Evolutionary conservation across 768 basidiomycete genomes (phyloP), one percentile per base, ranked within the genome.

Genomic region (Kwoniella dendrophila): DNA sequence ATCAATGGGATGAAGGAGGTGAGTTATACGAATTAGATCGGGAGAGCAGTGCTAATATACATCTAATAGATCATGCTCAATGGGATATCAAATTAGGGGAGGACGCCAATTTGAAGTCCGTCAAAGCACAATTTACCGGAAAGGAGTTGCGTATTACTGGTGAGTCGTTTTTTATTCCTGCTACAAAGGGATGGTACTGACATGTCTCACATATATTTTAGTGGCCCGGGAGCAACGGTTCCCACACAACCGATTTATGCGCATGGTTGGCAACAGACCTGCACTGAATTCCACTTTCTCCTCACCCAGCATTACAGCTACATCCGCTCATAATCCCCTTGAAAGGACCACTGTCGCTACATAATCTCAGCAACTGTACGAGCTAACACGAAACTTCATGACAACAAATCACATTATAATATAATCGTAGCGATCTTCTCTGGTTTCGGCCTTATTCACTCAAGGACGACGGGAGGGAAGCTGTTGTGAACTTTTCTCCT

Each of bases 61-160:
- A 12, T 10, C 18, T 30, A 8, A 1, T 41, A 74, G 73, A 75
- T 27, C 73, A 75, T 40, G 71, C 71, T 26, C 71, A 72, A 56
- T 75, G 73, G 73, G 66, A 72, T 40, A 68, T 75, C 62, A 64
- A 68, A 45, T 63, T 75, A 14, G 73, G 73, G 24, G 71, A 70
- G 30, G 73, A 75, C 43, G 71, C 69, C 34, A 65, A 72, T 41
- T 59, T 71, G 49, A 41, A 49, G 7, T 49, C 66, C 20, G 66
- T 75, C 62, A 44, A 50, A 34, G 73, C 73, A 3, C 70, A 67
- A 30, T 75, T 71, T 51, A 55, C 56, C 4, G 70, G 70, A 16
- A 36, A 61, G 14, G 68, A 75, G 38, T 59, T 75, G 27, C 55
- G 59, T 5, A 62, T 74, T n/a, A 63, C 65, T 16, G 61, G 72